Percentiles rank a stretch among this genome's conserved stretches.
phyloP scores from a whole-genome alignment of 2,329 filamentous ascomycete genomes.

The Fusarium pseudonygamai region DNA sequence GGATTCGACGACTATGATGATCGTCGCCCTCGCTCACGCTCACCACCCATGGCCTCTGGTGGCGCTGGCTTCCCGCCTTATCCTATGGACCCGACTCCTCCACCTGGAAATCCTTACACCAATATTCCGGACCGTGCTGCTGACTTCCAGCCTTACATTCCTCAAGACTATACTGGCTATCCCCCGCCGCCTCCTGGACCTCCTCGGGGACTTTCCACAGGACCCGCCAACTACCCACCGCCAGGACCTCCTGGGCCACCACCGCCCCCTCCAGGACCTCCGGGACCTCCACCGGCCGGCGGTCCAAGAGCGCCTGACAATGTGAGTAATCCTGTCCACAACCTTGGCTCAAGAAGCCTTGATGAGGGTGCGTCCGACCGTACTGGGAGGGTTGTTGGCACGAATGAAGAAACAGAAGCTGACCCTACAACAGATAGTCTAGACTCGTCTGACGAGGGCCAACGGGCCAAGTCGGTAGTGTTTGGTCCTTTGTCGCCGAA shows the following conservation, averaged over 20 bases:
- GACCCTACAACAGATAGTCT: slow-evolving; percentile 45
- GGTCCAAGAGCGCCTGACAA: slow-evolving; percentile 52
- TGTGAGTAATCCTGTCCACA: slow-evolving; percentile 55
- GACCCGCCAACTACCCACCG: slow-evolving; percentile 9
- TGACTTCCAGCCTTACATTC: slow-evolving; percentile 54
- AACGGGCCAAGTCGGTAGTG: slow-evolving; percentile 52
- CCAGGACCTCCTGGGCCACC: slow-evolving; percentile 46
- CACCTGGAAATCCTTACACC: slow-evolving; percentile 45
- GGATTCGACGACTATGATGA: slow-evolving; percentile 49
- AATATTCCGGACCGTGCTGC: slow-evolving; percentile 48
- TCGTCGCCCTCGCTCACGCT: slow-evolving; percentile 55
- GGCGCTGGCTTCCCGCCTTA: slow-evolving; percentile 60
- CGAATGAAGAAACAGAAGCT: slow-evolving; percentile 24
- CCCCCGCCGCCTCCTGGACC: slow-evolving; percentile 52
- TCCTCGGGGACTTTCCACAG: slow-evolving; percentile 27
- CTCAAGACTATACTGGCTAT: slow-evolving; percentile 55
- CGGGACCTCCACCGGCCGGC: slow-evolving; percentile 47
- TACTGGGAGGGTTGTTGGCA: slow-evolving; percentile 36
- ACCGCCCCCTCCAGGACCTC: slow-evolving; percentile 39
- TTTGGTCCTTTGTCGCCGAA: slow-evolving; percentile 62
- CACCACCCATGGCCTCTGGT: slow-evolving; percentile 62
- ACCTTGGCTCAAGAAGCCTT: slow-evolving; percentile 40
- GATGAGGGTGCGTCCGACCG: slow-evolving; percentile 52
- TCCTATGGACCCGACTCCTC: slow-evolving; percentile 44
- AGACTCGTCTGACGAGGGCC: slow-evolving; percentile 24